phyloP scores from a whole-genome alignment of 2,329 filamentous ascomycete species.

The Aspergillaceae sp. region DNA sequence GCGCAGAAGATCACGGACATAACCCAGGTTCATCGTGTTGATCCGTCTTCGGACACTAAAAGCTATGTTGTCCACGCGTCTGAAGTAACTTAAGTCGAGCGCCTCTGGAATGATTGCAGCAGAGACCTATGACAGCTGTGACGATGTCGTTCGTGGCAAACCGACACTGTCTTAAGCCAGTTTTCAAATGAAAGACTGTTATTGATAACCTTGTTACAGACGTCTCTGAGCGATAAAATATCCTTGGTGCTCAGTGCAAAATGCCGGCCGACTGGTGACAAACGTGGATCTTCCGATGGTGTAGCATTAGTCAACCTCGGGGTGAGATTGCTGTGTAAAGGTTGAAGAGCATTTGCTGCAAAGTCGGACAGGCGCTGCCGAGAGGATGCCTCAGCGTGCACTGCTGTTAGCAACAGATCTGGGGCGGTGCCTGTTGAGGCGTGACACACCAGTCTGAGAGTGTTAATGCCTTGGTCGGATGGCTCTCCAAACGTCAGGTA shows the following conservation, averaged over 20 bases:
- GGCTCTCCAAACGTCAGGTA: background rate
- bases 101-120: background rate
- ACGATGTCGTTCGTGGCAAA: background rate
- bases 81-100: background rate
- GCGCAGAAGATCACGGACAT: background rate
- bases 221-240: background rate
- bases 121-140: conserved; percentile 1
- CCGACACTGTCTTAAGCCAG: background rate
- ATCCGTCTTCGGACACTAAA: background rate
- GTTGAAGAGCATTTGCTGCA: background rate
- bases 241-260: background rate
- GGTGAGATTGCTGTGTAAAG: background rate
- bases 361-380: conserved; percentile 1
- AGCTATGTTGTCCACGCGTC: background rate
- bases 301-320: background rate
- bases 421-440: background rate
- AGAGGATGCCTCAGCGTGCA: background rate
- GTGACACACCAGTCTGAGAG: conserved; percentile 1
- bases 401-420: too few relatives aligned
- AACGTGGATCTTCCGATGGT: background rate
- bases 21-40: background rate
- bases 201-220: background rate
- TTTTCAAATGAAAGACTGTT: background rate
- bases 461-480: conserved; percentile 1
- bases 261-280: background rate